Evolutionary conservation across 306 rosid genomes (phyloP), one percentile per base, ranked within the genome.

Genomic region (Dalbergia cultrata): DNA sequence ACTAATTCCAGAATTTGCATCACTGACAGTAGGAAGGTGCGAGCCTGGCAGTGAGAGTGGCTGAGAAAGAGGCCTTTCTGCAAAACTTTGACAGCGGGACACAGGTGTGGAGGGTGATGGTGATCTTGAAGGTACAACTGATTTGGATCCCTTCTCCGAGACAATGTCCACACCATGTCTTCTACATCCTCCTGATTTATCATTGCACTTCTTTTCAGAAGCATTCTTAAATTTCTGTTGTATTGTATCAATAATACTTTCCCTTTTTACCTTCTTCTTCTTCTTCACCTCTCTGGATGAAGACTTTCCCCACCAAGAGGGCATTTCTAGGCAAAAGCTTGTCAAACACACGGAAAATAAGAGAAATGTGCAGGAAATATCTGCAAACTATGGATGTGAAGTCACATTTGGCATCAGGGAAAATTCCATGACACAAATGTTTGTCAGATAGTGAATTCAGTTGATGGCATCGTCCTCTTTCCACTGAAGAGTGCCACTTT

Each of bases 251-350:
- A 92, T 77, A 73, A 95, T 82, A 83, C 91, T 90, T 86, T 87
- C 97, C 91, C 76, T 89, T 33, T 84, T 81, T 37, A 86, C 44
- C 84, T 92, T 95, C 90, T 79, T 84, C 89, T 91, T 82, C 89
- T 26, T 26, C 31, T 91, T 92, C 35, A 13, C 85, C 70, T 95
- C 97, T 80, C 91, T 92, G 85, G 97, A 88, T 5, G 97, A 88
- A 47, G 90, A 82, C 79, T 85, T 95, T 73, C 91, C 94, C 97
- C 98, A 95, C 98, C 98, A 95, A 43, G 89, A 74, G 34, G 85
- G 92, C 98, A 95, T 94, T 67, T 72, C 84, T 83, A 61, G 22
- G 14, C 31, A 72, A 72, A 85, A 81, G 65, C 21, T 77, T 70
- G 77, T 37, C 21, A 67, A 68, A 21, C 67, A 61, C 52, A 77